Evolutionary conservation across 2,329 filamentous ascomycete genomes (phyloP).

Genomic region (Beauveria pseudobassiana): DNA sequence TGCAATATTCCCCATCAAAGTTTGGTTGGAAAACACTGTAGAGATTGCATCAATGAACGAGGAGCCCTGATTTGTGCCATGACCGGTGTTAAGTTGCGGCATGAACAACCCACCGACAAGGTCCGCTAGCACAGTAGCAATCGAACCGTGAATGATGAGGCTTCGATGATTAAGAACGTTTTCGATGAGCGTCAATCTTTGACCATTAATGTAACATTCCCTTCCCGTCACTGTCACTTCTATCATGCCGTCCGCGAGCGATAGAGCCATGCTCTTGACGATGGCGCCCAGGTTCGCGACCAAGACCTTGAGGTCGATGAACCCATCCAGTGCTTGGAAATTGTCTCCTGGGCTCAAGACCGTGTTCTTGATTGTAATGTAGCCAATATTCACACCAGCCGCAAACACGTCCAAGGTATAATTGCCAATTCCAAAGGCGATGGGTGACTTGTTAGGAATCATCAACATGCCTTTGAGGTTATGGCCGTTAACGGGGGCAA

Average conservation of each 20-base stretch:
- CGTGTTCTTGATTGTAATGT: neutral
- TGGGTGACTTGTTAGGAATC: neutral
- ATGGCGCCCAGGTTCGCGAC: neutral
- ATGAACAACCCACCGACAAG: neutral
- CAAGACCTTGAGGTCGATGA: neutral
- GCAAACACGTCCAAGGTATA: slow-evolving; percentile 2
- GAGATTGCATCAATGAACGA: neutral
- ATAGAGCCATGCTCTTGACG: neutral
- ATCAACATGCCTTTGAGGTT: neutral
- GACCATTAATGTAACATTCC: neutral
- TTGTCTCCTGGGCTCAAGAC: neutral
- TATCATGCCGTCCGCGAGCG: neutral
- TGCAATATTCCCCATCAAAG: neutral
- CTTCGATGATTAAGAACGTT: neutral
- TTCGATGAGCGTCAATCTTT: neutral
- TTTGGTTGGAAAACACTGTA: neutral
- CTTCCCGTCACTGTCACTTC: neutral
- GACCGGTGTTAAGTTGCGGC: neutral
- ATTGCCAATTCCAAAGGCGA: neutral
- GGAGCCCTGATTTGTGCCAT: neutral
- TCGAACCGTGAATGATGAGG: neutral
- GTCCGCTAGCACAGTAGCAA: neutral
- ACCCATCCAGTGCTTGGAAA: neutral
- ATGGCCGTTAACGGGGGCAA: neutral
- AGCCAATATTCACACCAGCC: neutral